Evolutionary conservation across 805 yeast genomes (phyloP).

Genomic region (Spencermartinsiella europaea): DNA sequence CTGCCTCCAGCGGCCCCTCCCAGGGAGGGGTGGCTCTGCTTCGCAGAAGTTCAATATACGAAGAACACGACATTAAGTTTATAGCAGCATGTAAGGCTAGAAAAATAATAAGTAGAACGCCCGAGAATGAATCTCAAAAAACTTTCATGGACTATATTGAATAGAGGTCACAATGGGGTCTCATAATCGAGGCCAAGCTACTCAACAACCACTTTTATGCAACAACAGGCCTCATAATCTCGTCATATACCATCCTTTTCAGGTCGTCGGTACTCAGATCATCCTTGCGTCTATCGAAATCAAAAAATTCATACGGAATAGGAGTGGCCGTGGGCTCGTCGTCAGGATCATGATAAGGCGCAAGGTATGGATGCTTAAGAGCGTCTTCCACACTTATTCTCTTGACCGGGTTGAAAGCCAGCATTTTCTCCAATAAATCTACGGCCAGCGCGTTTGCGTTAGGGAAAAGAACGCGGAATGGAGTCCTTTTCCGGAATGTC

Average conservation of each 20-base stretch:
- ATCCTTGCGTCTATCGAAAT: constrained; percentile 80
- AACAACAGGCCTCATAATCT: constrained; percentile 48
- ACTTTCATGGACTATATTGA: no score
- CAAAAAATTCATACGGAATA: constrained; percentile 81
- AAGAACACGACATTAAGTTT: no score
- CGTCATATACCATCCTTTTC: constrained; percentile 71
- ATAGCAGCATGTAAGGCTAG: no score
- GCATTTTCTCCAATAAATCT: constrained; percentile 62
- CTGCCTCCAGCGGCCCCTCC: no score
- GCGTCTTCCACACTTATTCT: constrained; percentile 84
- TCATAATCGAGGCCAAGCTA: no score
- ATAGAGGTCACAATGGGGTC: no score
- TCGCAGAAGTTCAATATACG: no score
- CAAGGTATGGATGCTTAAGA: constrained; percentile 76
- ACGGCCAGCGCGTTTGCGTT: constrained; percentile 62
- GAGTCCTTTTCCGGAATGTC: constrained; percentile 75
- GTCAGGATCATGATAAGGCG: constrained; percentile 86
- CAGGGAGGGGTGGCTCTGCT: no score
- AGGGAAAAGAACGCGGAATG: constrained; percentile 57
- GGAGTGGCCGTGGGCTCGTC: constrained; percentile 88
- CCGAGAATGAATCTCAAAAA: no score
- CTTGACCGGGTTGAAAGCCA: constrained; percentile 77
- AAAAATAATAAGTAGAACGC: no score
- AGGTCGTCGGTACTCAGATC: constrained; percentile 70
- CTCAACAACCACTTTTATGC: no score